phyloP scores from a whole-genome alignment of 2,329 filamentous ascomycete species.

The Alternaria ventricosa region DNA sequence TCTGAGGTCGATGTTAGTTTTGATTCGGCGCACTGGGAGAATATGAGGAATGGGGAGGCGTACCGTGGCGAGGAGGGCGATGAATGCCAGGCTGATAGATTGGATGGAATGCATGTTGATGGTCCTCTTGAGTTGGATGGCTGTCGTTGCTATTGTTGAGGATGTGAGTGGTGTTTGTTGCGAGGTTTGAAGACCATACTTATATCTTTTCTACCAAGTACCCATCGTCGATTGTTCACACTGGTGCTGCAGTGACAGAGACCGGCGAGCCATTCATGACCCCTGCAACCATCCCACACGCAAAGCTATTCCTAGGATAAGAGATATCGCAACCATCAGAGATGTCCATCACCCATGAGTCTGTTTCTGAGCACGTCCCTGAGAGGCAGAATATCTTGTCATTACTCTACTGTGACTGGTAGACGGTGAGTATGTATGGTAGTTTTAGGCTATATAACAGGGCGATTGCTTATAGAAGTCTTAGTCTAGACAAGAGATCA shows the following conservation, averaged over 20 bases:
- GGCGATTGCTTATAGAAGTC: not conserved
- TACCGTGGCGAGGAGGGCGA: not conserved
- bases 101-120: not conserved
- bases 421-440: not conserved
- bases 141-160: not conserved
- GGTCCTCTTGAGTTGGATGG: not conserved
- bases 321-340: not conserved
- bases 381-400: not conserved
- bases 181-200: not conserved
- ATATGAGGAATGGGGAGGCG: not conserved
- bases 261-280: not conserved
- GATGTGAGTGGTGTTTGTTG: not conserved
- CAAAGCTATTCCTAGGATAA: not conserved
- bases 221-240: not conserved
- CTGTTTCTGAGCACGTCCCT: not conserved
- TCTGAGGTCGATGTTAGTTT: not conserved
- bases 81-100: not conserved
- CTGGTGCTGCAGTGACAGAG: not conserved
- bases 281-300: not conserved
- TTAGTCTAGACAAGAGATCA: not conserved
- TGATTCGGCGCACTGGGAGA: not conserved
- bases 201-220: not conserved
- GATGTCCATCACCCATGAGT: not conserved
- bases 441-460: not conserved
- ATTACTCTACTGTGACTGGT: not conserved